Percentiles rank a stretch among this genome's conserved stretches.
Conservation (phyloP, 2,329 filamentous ascomycete species). For the Botrytis cinerea region DNA sequence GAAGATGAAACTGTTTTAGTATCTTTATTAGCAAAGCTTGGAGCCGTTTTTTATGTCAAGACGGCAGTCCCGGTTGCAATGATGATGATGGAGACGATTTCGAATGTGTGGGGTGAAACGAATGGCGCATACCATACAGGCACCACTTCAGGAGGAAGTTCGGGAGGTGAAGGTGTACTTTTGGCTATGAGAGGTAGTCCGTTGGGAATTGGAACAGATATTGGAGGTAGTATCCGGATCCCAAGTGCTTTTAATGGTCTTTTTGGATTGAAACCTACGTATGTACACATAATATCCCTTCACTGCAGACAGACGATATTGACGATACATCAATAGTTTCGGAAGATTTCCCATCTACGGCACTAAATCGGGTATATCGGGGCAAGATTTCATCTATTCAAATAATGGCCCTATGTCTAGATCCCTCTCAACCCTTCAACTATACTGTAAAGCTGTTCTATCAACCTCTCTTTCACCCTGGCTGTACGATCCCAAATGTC, state of each 20-base stretch:
- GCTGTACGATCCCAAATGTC: conserved; percentile 44
- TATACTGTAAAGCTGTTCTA: conserved; percentile 27
- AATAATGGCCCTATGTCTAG: conserved; percentile 23
- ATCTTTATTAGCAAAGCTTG: conserved; percentile 44
- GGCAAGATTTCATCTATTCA: conserved; percentile 24
- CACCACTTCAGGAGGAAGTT: conserved; percentile 38
- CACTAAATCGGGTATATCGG: conserved; percentile 22
- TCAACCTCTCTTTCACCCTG: conserved; percentile 37
- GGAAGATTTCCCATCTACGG: conserved; percentile 23
- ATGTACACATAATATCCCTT: conserved; percentile 14
- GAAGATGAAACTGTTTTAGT: conserved; percentile 42
- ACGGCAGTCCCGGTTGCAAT: conserved; percentile 71
- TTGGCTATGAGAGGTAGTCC: conserved; percentile 25
- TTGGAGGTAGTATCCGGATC: conserved; percentile 44
- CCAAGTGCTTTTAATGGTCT: conserved; percentile 44
- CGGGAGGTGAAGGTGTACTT: conserved; percentile 28
- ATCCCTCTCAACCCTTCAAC: conserved; percentile 9
- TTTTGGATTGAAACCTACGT: conserved; percentile 46
- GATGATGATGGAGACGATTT: conserved; percentile 40
- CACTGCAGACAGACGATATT: background rate
- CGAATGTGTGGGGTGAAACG: conserved; percentile 31
- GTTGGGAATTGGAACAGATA: conserved; percentile 26
- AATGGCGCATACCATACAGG: conserved; percentile 43
- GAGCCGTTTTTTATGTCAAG: conserved; percentile 81
- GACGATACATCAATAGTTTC: conserved; percentile 39